Evolutionary conservation across 2,329 filamentous ascomycete genomes (phyloP), one percentile per base, ranked within the genome.

Genomic region (Tolypocladium tundrense): DNA sequence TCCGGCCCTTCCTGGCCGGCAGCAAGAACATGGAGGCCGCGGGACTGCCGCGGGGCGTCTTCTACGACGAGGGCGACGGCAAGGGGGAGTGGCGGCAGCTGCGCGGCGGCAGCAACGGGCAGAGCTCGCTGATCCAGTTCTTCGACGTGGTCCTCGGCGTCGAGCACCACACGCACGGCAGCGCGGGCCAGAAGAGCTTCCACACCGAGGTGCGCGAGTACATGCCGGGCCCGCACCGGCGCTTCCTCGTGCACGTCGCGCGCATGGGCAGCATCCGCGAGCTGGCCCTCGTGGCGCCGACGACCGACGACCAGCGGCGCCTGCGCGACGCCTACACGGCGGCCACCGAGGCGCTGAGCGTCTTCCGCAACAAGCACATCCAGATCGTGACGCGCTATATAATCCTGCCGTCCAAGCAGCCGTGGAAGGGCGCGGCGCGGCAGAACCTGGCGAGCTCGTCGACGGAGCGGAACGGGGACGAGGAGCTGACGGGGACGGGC

Each of bases 331-430:
- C 78, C 0, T 97, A 90, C 68, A 86, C 90, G 59, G 81, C 82
- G 0, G 91, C 90, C 50, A 81, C 92, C 1, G 83, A 85, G 27
- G 90, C 91, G 73, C 78, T 97, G 50, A 84, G 85, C 13, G 78
- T 81, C 24, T 87, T 97, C 67, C 81, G 93, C 57, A 88, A 93
- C 69, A 91, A 88, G 67, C 92, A 97, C 69, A 89, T 97, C 64
- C 85, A 90, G 69, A 90, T 97, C 59, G 92, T 97, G 3, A 89
- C 90, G 40, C 81, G 91, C 54, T 97, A 96, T 72, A 96, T 97
- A 66, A 86, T 97, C 63, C 77, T 94, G 57, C 91, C 91, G 31
- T 88, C 88, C 0, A 81, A 73, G 56, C 73, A 77, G 58, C 68
- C 70, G 19, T 64, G 65, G 62, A 59, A 54, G 72, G 61, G 54